Evolutionary conservation across 805 yeast genomes (phyloP), one percentile per base, ranked within the genome.

Genomic region (Saccharomycopsis sp.): DNA sequence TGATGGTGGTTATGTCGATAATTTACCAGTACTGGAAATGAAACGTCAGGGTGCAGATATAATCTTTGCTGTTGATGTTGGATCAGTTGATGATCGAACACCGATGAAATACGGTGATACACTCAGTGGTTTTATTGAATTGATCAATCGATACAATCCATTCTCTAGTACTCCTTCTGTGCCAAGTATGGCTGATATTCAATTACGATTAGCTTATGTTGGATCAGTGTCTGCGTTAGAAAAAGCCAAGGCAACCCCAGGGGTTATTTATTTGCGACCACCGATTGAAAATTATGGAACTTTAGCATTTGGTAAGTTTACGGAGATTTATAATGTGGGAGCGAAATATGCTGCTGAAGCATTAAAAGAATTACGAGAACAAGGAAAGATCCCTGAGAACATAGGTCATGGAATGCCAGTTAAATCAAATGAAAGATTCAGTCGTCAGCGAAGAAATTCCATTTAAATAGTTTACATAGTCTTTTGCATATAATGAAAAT

Each of bases 1-100:
- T 35, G 98, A 90, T 62, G 98, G 98, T 35, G 98, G 98, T 0
- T 90, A 93, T 59, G 80, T 93, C 44, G 97, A 90, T 59, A 90
- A 90, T 59, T 67, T 90, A 45, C 94, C 98, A 0, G 97, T 90
- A 2, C 71, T 72, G 52, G 97, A 90, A 59, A 93, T 90, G 97
- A 81, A 83, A 59, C 74, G 79, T 33, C 71, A 85, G 48, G 97
- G 97, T 1, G 96, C 96, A 2, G 79, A 79, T 45, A 74, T 81
- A 32, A 79, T 90, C 14, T 77, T 93, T 58, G 97, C 98, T 0
- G 89, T 88, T 13, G 98, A 90, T 62, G 98, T 90, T 31, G 98
- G 98, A 0, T 84, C 96, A 1, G 84, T 81, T 3, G 97, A 93
- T 59, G 97, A 89, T 55, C 72, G 90, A 41, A 80, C 95, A 0